phyloP scores from a whole-genome alignment of 305 asterid species.

The Solanum hybrid region DNA sequence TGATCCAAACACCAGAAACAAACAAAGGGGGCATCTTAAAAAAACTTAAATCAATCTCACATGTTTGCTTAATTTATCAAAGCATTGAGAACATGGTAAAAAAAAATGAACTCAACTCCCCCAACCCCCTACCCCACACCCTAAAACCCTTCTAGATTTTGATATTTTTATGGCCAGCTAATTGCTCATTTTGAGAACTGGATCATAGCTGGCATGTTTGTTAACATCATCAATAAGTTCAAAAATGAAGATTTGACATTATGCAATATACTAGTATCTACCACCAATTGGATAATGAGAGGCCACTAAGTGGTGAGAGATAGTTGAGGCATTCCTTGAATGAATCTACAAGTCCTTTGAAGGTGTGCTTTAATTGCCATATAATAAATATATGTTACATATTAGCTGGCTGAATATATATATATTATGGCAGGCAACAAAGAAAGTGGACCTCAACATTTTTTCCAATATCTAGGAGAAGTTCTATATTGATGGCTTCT shows the following conservation, averaged over 20 bases:
- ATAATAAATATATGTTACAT: neutral
- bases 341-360: neutral
- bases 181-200: neutral
- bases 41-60: neutral
- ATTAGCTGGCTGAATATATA: neutral
- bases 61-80: neutral
- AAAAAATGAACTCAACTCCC: neutral
- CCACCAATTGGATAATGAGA: neutral
- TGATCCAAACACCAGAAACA: neutral
- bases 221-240: neutral
- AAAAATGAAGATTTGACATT: conserved; percentile 1
- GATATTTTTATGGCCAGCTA: neutral
- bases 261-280: neutral
- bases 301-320: conserved; percentile 1
- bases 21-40: neutral
- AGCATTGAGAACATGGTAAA: conserved; percentile 1
- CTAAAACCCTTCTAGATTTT: neutral
- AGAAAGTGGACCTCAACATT: conserved; percentile 1
- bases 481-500: neutral
- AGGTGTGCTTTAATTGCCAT: conserved; percentile 6
- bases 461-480: neutral
- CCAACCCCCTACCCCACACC: neutral
- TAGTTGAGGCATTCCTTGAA: conserved; percentile 1
- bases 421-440: neutral
- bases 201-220: conserved; percentile 19